Evolutionary conservation across 805 yeast genomes (phyloP).

Genomic region (Zygoascus tannicola): DNA sequence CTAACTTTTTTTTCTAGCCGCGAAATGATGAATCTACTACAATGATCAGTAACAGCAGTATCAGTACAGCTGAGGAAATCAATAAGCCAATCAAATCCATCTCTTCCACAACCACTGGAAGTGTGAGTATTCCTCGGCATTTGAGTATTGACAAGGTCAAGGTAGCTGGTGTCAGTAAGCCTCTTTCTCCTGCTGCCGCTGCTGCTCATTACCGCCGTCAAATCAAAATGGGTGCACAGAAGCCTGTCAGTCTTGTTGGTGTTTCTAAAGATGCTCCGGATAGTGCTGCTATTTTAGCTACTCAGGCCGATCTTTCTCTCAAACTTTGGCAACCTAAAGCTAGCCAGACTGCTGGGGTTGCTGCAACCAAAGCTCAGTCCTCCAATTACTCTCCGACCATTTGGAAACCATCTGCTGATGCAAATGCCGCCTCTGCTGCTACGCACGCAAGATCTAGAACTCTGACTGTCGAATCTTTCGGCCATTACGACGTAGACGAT

Average conservation of each 20-base stretch:
- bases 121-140: neutral
- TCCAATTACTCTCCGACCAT: conserved; percentile 26
- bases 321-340: conserved; percentile 28
- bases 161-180: conserved; percentile 4
- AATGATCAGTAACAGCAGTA: neutral
- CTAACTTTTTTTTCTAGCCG: no score
- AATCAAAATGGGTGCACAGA: conserved; percentile 26
- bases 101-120: neutral
- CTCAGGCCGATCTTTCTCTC: conserved; percentile 24
- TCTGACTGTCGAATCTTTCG: conserved; percentile 7
- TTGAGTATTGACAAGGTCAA: conserved; percentile 2
- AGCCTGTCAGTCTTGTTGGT: conserved; percentile 32
- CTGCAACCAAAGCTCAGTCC: conserved; percentile 29
- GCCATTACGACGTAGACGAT: conserved; percentile 7
- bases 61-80: neutral
- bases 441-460: conserved; percentile 27
- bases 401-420: conserved; percentile 36
- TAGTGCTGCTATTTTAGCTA: conserved; percentile 28
- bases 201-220: conserved; percentile 29
- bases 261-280: conserved; percentile 25
- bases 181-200: conserved; percentile 22
- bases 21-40: neutral
- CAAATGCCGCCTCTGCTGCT: conserved; percentile 48
- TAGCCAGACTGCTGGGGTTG: conserved; percentile 26
- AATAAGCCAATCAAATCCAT: neutral